Evolutionary conservation across 2,329 filamentous ascomycete species (phyloP).

Genomic region (Calonectria pauciramosa): DNA sequence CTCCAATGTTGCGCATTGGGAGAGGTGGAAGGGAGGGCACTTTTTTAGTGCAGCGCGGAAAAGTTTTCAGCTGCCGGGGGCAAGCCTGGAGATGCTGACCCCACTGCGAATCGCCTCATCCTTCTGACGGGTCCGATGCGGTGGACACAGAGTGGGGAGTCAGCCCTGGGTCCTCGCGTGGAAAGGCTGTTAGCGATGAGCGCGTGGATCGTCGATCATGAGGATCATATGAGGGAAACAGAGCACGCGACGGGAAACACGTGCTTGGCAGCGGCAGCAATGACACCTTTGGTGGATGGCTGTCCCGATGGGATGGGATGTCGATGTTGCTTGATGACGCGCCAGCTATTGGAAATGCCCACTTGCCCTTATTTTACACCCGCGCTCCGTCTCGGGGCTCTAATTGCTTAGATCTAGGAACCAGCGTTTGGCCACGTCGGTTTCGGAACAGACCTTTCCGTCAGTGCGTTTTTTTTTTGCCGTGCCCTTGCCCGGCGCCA

Average conservation of each 20-base stretch:
- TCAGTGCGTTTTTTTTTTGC: background rate
- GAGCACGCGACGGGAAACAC: background rate
- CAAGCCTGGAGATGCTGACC: background rate
- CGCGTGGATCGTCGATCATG: conserved; percentile 6
- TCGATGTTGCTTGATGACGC: background rate
- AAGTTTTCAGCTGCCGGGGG: conserved; percentile 8
- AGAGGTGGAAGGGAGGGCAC: background rate
- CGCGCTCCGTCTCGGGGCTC: background rate
- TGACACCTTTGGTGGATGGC: background rate
- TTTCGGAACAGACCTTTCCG: background rate
- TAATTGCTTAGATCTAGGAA: background rate
- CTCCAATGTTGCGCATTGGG: background rate
- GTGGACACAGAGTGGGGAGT: conserved; percentile 5
- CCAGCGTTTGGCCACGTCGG: background rate
- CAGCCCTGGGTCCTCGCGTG: background rate
- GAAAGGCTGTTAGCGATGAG: background rate
- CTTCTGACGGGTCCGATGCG: background rate
- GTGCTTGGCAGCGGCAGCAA: background rate
- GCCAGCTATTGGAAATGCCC: too few species aligned
- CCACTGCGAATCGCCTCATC: conserved; percentile 6
- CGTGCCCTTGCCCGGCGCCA: background rate
- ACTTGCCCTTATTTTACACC: too few species aligned
- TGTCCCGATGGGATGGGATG: background rate
- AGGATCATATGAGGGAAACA: background rate
- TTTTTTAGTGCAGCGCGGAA: background rate